Evolutionary conservation across 2,329 filamentous ascomycete genomes (phyloP), one percentile per base, ranked within the genome.

Genomic region (Hyphodiscus sp.): DNA sequence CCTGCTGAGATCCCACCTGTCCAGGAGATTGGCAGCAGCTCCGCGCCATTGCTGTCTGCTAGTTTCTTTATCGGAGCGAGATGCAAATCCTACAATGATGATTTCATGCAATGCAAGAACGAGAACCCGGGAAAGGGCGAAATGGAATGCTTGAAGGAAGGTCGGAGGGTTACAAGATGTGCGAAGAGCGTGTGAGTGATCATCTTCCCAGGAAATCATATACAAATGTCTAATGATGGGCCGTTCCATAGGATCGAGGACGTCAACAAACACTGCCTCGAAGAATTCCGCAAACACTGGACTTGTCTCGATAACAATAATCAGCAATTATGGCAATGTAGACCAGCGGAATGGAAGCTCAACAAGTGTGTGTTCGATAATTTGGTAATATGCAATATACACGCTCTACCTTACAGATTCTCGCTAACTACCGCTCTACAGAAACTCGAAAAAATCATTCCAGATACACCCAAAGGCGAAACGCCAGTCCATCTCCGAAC

Each of bases 51-150:
- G 45, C 78, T 95, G 56, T 95, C 89, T 61, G 94, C 94, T 30
- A 85, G 90, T 50, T 99, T 89, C 81, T 99, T 97, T 73, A 99
- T 99, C 70, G 94, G 94, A 60, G 91, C 91, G 63, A 86, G 92
- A 69, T 99, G 94, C 85, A 87, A 82, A 71, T 79, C 88, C 54
- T 99, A 91, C 80, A 97, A 97, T 74, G 94, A 99, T 78, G 94
- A 99, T 76, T 99, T 87, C 76, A 99, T 99, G 92, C 89, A 95
- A 78, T 99, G 94, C 87, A 99, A 99, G 86, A 89, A 83, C 64
- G 91, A 96, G 75, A 85, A 90, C 67, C 86, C 89, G 59, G 94
- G 94, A 66, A 84, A 82, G 73, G 94, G 91, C 71, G 94, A 99
- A 78, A 73, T 95, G 60, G 89, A 96, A 64, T 99, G 94, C 75